Conservation (phyloP, 805 yeast species). For the Lipomyces spencermartinsiae region DNA sequence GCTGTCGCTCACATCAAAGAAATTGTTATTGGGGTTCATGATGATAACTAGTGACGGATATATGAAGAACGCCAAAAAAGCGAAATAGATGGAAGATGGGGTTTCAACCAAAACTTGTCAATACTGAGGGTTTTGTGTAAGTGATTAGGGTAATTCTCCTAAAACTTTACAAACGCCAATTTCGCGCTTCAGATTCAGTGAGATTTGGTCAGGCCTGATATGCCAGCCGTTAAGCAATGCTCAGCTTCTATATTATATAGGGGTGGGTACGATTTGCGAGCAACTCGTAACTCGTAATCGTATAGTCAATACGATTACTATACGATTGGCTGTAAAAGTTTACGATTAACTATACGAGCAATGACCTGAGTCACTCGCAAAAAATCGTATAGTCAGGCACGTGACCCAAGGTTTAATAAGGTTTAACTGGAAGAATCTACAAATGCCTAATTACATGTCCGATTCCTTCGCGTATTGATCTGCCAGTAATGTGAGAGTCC, state of each 20-base stretch:
- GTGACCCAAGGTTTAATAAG: not conserved
- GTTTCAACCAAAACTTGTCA: conserved; percentile 2
- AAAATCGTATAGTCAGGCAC: conserved; percentile 8
- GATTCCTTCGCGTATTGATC: conserved; percentile 5
- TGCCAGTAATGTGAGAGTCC: conserved; percentile 1
- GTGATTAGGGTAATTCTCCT: not conserved
- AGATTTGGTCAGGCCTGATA: no score
- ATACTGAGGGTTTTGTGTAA: conserved; percentile 7
- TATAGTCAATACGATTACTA: conserved; percentile 9
- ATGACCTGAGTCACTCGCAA: not conserved
- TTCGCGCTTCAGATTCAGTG: not conserved
- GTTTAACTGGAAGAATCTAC: not conserved
- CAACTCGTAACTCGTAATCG: conserved; percentile 1
- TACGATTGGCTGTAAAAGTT: conserved; percentile 4
- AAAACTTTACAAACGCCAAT: conserved; percentile 7
- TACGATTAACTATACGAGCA: conserved; percentile 10
- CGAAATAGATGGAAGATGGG: not conserved
- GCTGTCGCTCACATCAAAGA: no score
- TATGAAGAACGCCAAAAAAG: not conserved
- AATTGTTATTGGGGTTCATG: no score
- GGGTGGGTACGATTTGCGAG: conserved; percentile 11
- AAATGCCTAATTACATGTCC: conserved; percentile 8
- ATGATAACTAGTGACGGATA: no score
- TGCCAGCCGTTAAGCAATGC: no score
- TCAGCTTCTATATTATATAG: no score